Conservation (phyloP, 2,329 filamentous ascomycete species). For the Thielaviopsis punctulata region DNA sequence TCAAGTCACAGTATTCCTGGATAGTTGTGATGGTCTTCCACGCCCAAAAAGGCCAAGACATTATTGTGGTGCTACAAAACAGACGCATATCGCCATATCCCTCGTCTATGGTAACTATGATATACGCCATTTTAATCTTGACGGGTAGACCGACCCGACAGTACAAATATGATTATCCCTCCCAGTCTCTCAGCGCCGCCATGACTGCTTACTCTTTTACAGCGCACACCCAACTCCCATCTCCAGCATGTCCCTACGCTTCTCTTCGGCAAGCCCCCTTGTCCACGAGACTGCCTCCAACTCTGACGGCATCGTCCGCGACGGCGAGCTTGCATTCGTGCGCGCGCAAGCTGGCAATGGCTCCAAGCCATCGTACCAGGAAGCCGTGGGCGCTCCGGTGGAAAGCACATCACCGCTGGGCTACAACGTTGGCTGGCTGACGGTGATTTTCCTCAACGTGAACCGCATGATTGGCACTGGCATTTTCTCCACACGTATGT, state of each 20-base stretch:
- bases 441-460: slow-evolving; percentile 42
- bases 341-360: slow-evolving; percentile 30
- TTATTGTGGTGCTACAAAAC: background rate
- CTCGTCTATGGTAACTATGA: background rate
- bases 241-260: background rate
- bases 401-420: slow-evolving; percentile 41
- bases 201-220: background rate
- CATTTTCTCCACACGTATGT: slow-evolving; percentile 46
- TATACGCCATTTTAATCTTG: too few species aligned
- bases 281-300: slow-evolving; percentile 12
- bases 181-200: background rate
- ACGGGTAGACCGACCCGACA: too few species aligned
- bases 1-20: background rate
- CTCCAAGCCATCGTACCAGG: slow-evolving; percentile 35
- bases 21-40: background rate
- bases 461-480: slow-evolving; percentile 47
- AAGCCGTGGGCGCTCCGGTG: slow-evolving; percentile 43
- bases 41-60: background rate
- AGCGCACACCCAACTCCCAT: background rate
- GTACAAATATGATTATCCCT: background rate
- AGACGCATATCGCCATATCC: background rate
- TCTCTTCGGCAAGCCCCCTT: background rate
- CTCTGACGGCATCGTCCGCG: slow-evolving; percentile 18
- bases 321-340: slow-evolving; percentile 26
- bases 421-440: slow-evolving; percentile 37